Percentiles rank a stretch among this genome's conserved stretches.
Evolutionary conservation across 257 asterid species (phyloP).

Genomic region (Gentiana straminea): DNA sequence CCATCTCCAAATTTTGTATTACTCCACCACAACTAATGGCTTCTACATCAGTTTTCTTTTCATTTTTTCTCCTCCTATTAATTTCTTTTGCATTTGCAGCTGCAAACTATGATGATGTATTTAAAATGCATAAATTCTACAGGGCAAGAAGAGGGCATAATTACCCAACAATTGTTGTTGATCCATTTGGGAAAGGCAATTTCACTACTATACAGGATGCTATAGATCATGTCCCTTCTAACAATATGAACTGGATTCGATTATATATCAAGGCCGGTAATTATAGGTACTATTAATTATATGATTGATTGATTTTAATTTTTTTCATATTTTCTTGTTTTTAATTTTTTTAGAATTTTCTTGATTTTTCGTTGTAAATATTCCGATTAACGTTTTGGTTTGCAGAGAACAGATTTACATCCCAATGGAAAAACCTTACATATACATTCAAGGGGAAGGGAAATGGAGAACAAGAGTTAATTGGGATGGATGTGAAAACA

Average conservation of each 20-base stretch:
- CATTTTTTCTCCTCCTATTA: no score
- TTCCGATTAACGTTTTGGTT: background rate
- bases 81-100: no score
- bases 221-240: constrained; percentile 33
- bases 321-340: background rate
- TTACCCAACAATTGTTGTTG: constrained; percentile 21
- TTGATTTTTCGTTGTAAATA: background rate
- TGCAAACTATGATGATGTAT: no score
- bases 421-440: constrained; percentile 37
- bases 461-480: constrained; percentile 19
- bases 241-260: constrained; percentile 32
- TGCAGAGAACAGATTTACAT: constrained; percentile 49
- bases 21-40: no score
- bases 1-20: no score
- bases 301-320: background rate
- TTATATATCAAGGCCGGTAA: constrained; percentile 32
- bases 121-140: no score
- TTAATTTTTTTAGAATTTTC: background rate
- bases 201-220: constrained; percentile 41
- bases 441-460: constrained; percentile 43
- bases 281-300: no score
- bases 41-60: no score
- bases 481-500: constrained; percentile 27
- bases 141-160: background rate
- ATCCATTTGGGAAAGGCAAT: constrained; percentile 16